Evolutionary conservation across 192 early-diverging fungal genomes (phyloP), one percentile per base, ranked within the genome.

Genomic region (Linnemannia zychae): DNA sequence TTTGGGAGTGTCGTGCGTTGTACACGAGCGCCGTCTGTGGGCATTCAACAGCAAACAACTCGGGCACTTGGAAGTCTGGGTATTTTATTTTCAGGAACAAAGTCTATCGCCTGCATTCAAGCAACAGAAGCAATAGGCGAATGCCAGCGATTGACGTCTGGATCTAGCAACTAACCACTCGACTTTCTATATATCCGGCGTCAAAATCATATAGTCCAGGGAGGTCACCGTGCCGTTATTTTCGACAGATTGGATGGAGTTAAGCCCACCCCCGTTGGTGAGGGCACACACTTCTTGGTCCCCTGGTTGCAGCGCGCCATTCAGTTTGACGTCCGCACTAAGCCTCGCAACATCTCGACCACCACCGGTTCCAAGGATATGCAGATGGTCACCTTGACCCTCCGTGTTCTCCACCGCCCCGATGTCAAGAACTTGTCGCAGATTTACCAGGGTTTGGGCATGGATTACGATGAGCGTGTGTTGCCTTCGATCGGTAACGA

Each of bases 361-460:
- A 98, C 96, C 1, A 99, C 98, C n/a, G 98, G 98, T 67, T 99
- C 98, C 67, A 98, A 97, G 91, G 98, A 99, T 88, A 98, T 99
- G 98, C 98, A 99, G 83, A 97, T 96, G 95, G 96, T 99, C 18
- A 95, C 94, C 44, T 92, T 99, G 84, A 98, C 97, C 72, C 91
- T 98, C 66, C 95, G 96, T 91, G 96, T 98, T 33, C 90, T 97
- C 47, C 97, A 98, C 90, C 91, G 95, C 40, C 98, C 98, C 16
- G 94, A 95, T 70, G 87, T 94, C 76, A 86, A 88, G 37, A 90
- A 93, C 37, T 90, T 99, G 50, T 92, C 96, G 20, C 82, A 85
- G 52, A 95, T 99, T 86, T 98, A 98, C 89, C 95, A 97, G 88
- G 95, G 92, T 69, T 88, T 99, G 37, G 98, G 98, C 38, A 77